A percentile compares a stretch with the other conserved stretches of the same genome.
These are phyloP conservation scores for Solanum tarijense DNA, from an alignment of 257 asterid genomes.

Conservation along the genomic window DNA sequence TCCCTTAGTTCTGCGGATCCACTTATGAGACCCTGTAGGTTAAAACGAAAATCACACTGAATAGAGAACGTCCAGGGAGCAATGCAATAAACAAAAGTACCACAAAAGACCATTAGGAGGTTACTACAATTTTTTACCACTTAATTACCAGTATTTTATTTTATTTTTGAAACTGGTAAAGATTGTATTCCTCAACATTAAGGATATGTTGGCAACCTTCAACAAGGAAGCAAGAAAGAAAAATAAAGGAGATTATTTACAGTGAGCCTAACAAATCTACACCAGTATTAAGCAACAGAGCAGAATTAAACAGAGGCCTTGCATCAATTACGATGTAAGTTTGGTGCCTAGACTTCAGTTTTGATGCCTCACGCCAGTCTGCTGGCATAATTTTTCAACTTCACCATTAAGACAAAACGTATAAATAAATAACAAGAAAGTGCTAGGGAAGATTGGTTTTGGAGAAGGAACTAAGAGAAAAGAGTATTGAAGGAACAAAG, in stretches of 20 bases:
- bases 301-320: neutral
- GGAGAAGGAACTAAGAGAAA: neutral
- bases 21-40: constrained; percentile 80
- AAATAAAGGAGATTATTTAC: neutral
- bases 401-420: neutral
- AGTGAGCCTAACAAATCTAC: neutral
- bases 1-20: constrained; percentile 97
- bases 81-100: neutral
- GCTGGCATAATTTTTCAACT: neutral
- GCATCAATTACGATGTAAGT: neutral
- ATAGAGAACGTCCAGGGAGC: neutral
- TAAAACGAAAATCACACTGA: neutral
- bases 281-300: neutral
- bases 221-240: neutral
- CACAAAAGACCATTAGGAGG: neutral
- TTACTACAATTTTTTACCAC: neutral
- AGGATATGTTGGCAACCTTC: neutral
- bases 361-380: neutral
- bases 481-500: neutral
- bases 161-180: neutral
- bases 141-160: neutral
- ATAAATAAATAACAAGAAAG: neutral
- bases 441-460: neutral
- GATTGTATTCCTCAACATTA: neutral
- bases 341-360: neutral